Evolutionary conservation across 1,284 basidiomycete genomes (phyloP).

Genomic region (Ganoderma sinense): DNA sequence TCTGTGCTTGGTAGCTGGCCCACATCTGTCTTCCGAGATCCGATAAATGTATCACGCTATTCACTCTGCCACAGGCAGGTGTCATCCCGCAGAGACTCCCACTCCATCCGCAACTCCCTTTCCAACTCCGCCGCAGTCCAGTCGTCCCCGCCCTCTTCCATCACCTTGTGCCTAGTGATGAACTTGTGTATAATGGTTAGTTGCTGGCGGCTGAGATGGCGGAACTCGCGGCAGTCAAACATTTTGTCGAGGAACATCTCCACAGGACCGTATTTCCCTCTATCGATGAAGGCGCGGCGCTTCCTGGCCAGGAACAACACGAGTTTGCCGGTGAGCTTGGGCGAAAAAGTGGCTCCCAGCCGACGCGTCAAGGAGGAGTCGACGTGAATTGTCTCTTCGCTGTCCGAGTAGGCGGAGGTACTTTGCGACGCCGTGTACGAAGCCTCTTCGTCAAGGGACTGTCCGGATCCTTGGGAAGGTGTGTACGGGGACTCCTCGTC

Average conservation of each 20-base stretch:
- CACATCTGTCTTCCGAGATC: conserved; percentile 62
- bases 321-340: background rate
- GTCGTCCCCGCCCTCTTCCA: background rate
- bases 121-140: background rate
- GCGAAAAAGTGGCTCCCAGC: background rate
- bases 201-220: background rate
- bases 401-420: background rate
- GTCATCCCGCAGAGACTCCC: background rate
- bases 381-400: background rate
- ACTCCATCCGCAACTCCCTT: background rate
- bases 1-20: conserved; percentile 89
- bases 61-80: background rate
- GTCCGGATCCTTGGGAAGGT: background rate
- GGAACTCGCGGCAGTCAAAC: background rate
- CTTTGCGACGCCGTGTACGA: background rate
- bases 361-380: too few species aligned
- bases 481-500: background rate
- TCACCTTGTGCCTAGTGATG: background rate
- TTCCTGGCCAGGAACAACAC: background rate
- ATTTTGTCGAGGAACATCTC: background rate
- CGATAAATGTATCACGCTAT: conserved; percentile 46
- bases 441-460: background rate
- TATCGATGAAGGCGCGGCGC: background rate
- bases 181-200: conserved; percentile 8
- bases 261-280: background rate